Percentiles rank a stretch among this genome's conserved stretches.
Conservation (phyloP, 345 rosid species). For the Bruguiera parviflora region DNA sequence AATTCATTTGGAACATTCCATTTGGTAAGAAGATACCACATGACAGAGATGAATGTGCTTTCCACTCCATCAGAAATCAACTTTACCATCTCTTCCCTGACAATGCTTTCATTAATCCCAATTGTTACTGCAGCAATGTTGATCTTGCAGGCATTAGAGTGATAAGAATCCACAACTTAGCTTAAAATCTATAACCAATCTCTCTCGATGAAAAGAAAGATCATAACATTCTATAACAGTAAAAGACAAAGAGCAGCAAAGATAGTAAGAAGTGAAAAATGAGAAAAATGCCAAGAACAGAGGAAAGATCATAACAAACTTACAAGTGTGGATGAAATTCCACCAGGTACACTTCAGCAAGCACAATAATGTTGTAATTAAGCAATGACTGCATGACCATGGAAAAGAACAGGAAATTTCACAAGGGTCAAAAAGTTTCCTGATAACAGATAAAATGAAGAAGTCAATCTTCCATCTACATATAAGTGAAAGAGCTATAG, state of each 20-base stretch:
- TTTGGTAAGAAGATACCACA: constrained; percentile 56
- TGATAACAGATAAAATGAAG: no score
- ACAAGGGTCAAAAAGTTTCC: not conserved
- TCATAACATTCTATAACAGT: not conserved
- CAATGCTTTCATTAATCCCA: constrained; percentile 41
- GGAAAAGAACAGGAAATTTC: not conserved
- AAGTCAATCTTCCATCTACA: not conserved
- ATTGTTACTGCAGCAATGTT: constrained; percentile 48
- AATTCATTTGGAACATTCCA: constrained; percentile 42
- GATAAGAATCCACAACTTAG: not conserved
- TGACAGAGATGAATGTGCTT: constrained; percentile 47
- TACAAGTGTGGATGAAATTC: constrained; percentile 77
- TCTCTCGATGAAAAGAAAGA: not conserved
- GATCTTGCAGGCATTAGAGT: constrained; percentile 4
- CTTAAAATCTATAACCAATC: not conserved
- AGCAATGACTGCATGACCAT: constrained; percentile 56
- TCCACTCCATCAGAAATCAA: constrained; percentile 85
- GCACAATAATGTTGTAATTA: constrained; percentile 81
- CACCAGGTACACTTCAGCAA: constrained; percentile 76
- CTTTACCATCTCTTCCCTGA: constrained; percentile 48
- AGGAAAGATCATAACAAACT: constrained; percentile 19
- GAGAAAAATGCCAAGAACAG: not conserved
- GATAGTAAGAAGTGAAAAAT: not conserved
- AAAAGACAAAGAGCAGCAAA: not conserved
- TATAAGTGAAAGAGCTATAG: not conserved